Evolutionary conservation across 2,329 filamentous ascomycete species (phyloP), one percentile per base, ranked within the genome.

Genomic region (Seiridium cupressi): DNA sequence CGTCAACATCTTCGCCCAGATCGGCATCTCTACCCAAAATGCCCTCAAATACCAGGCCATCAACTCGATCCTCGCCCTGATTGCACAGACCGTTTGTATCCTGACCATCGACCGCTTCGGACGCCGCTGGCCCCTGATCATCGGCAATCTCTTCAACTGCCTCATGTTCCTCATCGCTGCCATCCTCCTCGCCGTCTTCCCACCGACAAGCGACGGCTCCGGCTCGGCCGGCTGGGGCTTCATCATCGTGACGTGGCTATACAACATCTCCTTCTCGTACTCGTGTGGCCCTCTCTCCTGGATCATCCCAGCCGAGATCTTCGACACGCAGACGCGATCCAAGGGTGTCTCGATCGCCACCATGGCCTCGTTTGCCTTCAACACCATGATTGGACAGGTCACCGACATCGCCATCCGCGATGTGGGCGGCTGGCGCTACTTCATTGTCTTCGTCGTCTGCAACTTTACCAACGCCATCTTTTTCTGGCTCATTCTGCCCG

Each of bases 41-140:
- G 87, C 90, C 0, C 81, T 93, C 46, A 85, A 88, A 64, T 92
- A 92, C 72, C 90, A 93, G 71, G 89, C 88, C 58, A 92, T 92
- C 68, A 90, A 88, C 62, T 88, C 84, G 1, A 80, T 91, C 61
- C 85, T 92, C 55, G 89, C 89, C 2, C 76, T 93, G 7, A 70
- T 91, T 10, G 89, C 85, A 0, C 87, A 92, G 69, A 84, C 87
- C 65, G 74, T 83, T 47, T 92, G 89, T 68, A 89, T 93, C 68
- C 69, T 88, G 51, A 76, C 87, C 60, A 87, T 93, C 64, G 91
- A 93, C 71, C 80, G 77, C 40, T 82, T 89, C 7, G 91, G 91
- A 55, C 86, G 91, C 51, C 83, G 91, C 61, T 87, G 87, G 83
- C 86, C 89, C 0, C 75, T 93, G 54, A 93, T 94, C 62, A 68